phyloP scores from a whole-genome alignment of 2,329 filamentous ascomycete genomes.

The Arthrinium puccinioides region DNA sequence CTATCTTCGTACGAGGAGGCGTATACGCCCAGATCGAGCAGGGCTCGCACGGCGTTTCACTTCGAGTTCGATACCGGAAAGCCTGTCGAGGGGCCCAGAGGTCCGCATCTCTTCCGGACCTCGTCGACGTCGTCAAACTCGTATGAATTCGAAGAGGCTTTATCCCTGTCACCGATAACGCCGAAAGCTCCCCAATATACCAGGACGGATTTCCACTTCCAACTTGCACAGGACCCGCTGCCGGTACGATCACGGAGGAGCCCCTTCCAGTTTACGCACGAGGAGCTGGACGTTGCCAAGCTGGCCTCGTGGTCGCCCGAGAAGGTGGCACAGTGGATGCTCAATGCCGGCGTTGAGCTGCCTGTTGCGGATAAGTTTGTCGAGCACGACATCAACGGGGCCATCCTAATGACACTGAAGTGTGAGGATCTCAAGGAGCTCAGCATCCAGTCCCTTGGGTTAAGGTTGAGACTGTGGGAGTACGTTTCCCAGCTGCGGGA shows the following conservation, averaged over 20 bases:
- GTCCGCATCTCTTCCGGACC: slow-evolving; percentile 78
- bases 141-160: slow-evolving; percentile 41
- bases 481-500: slow-evolving; percentile 66
- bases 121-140: slow-evolving; percentile 52
- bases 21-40: slow-evolving; percentile 65
- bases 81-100: slow-evolving; percentile 70
- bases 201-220: slow-evolving; percentile 27
- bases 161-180: slow-evolving; percentile 69
- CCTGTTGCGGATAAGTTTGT: slow-evolving; percentile 76
- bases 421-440: slow-evolving; percentile 82
- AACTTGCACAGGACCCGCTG: slow-evolving; percentile 28
- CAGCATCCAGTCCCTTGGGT: slow-evolving; percentile 73
- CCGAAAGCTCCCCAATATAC: slow-evolving; percentile 47
- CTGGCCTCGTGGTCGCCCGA: slow-evolving; percentile 64
- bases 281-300: slow-evolving; percentile 49
- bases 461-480: slow-evolving; percentile 72
- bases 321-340: slow-evolving; percentile 82
- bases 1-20: slow-evolving; percentile 81
- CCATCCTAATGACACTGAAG: slow-evolving; percentile 82
- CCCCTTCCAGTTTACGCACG: slow-evolving; percentile 47
- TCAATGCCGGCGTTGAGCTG: slow-evolving; percentile 71
- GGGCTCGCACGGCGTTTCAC: slow-evolving; percentile 52
- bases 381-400: slow-evolving; percentile 85
- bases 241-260: slow-evolving; percentile 27
- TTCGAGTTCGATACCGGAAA: slow-evolving; percentile 53